Percentiles rank a stretch among this genome's conserved stretches.
Conservation (phyloP, 2,329 filamentous ascomycete genomes). For the Hypoxylon sp. region DNA sequence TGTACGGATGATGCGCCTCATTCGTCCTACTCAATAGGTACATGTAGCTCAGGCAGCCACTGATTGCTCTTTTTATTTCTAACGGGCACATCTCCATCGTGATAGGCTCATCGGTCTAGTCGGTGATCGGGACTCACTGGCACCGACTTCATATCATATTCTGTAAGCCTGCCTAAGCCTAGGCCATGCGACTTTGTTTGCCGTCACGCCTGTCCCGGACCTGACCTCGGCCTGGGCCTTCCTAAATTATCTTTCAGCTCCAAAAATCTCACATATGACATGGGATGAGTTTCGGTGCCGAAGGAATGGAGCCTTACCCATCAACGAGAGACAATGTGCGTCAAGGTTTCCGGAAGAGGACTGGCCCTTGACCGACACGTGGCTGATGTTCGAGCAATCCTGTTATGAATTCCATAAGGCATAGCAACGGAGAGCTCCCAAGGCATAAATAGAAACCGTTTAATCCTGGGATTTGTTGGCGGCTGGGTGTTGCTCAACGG, state of each 20-base stretch:
- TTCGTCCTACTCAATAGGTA: background rate
- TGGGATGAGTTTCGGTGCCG: conserved; percentile 7
- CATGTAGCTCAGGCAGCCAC: background rate
- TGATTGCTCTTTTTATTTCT: background rate
- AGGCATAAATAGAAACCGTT: background rate
- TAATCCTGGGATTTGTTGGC: background rate
- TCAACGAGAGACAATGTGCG: background rate
- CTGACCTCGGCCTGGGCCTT: background rate
- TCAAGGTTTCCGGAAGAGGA: background rate
- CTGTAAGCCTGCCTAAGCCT: conserved; percentile 3
- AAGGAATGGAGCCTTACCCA: background rate
- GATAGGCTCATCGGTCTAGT: background rate
- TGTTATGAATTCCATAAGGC: background rate
- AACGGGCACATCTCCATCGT: background rate
- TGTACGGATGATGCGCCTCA: background rate
- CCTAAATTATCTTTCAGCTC: conserved; percentile 7
- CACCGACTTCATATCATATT: conserved; percentile 4
- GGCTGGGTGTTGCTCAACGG: background rate
- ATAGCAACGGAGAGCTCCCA: background rate
- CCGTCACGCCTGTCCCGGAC: background rate
- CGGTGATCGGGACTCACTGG: conserved; percentile 1
- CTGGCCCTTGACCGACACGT: background rate
- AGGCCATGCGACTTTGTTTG: background rate
- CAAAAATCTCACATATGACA: background rate
- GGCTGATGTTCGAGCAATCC: background rate